Evolutionary conservation across 495 filamentous ascomycete genomes (phyloP).

Genomic region (Trypethelium eluteriae): DNA sequence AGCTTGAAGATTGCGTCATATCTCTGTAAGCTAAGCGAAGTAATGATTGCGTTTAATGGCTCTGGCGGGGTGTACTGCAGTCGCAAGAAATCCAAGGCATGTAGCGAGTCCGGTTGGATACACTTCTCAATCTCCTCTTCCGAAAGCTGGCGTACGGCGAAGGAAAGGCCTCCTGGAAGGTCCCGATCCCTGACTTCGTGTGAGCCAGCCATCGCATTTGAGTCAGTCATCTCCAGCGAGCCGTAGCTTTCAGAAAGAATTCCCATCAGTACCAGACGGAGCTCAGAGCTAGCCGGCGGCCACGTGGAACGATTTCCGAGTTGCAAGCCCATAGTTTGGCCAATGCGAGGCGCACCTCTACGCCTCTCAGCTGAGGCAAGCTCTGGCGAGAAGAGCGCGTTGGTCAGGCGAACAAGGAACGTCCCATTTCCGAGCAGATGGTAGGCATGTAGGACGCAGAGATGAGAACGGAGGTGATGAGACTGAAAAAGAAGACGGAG

Average conservation of each 20-base stretch:
- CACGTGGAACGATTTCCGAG: slow-evolving; percentile 67
- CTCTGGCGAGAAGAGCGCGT: slow-evolving; percentile 82
- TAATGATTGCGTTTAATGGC: slow-evolving; percentile 66
- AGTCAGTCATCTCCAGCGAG: slow-evolving; percentile 18
- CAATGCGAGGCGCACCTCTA: slow-evolving; percentile 56
- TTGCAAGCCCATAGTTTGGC: slow-evolving; percentile 70
- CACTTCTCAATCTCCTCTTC: slow-evolving; percentile 67
- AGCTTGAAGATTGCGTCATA: slow-evolving; percentile 80
- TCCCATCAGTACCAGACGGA: slow-evolving; percentile 80
- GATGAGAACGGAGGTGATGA: slow-evolving; percentile 65
- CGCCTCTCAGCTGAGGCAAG: slow-evolving; percentile 69
- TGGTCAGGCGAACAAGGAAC: slow-evolving; percentile 67
- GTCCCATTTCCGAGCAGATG: slow-evolving; percentile 78
- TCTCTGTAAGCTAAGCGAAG: slow-evolving; percentile 54
- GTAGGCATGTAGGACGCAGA: slow-evolving; percentile 68
- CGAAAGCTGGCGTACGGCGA: slow-evolving; percentile 74
- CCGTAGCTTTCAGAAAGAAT: slow-evolving; percentile 69
- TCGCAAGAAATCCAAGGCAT: slow-evolving; percentile 84
- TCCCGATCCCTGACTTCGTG: slow-evolving; percentile 36
- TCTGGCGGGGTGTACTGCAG: slow-evolving; percentile 75
- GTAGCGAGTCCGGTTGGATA: slow-evolving; percentile 68
- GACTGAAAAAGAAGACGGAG: slow-evolving; percentile 72
- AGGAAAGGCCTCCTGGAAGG: slow-evolving; percentile 75
- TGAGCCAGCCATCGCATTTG: slow-evolving; percentile 19
- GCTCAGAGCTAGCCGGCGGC: slow-evolving; percentile 89